A percentile compares a stretch with the other conserved stretches of the same genome.
Evolutionary conservation across 2,329 filamentous ascomycete genomes (phyloP).

Genomic region (Monilinia vaccinii-corymbosi): DNA sequence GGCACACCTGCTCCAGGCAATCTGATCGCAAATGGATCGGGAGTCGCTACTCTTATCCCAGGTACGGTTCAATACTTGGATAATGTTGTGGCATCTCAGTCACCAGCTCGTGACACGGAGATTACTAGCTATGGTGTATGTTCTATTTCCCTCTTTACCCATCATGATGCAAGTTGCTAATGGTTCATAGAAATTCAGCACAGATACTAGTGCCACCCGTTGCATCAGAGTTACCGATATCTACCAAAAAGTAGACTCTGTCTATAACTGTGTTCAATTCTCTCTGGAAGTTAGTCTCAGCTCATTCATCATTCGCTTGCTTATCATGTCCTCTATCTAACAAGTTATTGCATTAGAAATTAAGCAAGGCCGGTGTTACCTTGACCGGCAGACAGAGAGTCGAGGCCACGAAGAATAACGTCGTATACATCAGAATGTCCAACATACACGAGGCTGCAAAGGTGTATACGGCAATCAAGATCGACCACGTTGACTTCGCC

Average conservation of each 20-base stretch:
- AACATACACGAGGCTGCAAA: slow-evolving; percentile 21
- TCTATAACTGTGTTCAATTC: slow-evolving; percentile 14
- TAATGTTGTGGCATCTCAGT: slow-evolving; percentile 4
- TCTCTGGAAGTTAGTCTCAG: slow-evolving; percentile 18
- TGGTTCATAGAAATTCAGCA: slow-evolving; percentile 21
- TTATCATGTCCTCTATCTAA: slow-evolving; percentile 3
- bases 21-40: slow-evolving; percentile 9
- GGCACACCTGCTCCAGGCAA: not conserved
- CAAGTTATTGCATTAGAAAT: slow-evolving; percentile 10
- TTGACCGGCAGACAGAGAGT: slow-evolving; percentile 12
- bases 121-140: slow-evolving; percentile 9
- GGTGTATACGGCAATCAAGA: slow-evolving; percentile 20
- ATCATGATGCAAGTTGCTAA: not conserved
- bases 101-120: slow-evolving; percentile 4
- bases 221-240: slow-evolving; percentile 24
- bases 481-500: slow-evolving; percentile 15
- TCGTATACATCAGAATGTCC: slow-evolving; percentile 17
- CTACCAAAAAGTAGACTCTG: slow-evolving; percentile 15
- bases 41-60: not conserved
- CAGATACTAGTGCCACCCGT: slow-evolving; percentile 22
- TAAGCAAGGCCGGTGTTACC: slow-evolving; percentile 12
- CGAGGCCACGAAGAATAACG: slow-evolving; percentile 12
- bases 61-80: slow-evolving; percentile 10
- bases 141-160: not conserved
- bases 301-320: not conserved